A percentile compares a stretch with the other conserved stretches of the same genome.
These are phyloP conservation scores for Podaxis pistillaris DNA, from an alignment of 768 basidiomycete genomes.

Conservation along the genomic window DNA sequence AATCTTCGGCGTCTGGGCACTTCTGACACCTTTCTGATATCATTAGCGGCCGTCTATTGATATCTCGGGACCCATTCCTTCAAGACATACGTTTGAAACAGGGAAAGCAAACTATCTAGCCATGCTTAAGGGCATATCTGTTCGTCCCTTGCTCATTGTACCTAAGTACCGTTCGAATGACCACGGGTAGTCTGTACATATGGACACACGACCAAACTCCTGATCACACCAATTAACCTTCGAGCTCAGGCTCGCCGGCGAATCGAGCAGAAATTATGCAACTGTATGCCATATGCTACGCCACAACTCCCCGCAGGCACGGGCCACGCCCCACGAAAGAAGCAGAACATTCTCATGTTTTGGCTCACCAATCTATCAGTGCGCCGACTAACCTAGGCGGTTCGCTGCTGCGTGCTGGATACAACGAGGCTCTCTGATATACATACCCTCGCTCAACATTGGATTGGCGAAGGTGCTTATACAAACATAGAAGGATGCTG, in stretches of 20 bases:
- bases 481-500: neutral
- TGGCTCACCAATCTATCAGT: slow-evolving; percentile 2
- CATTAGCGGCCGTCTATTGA: neutral
- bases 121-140: neutral
- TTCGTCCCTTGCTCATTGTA: neutral
- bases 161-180: neutral
- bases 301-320: neutral
- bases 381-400: neutral
- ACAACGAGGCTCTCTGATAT: slow-evolving; percentile 11
- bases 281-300: neutral
- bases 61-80: neutral
- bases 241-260: neutral
- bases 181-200: neutral
- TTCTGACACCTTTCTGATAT: neutral
- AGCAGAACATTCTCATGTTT: slow-evolving; percentile 9
- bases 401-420: slow-evolving; percentile 8
- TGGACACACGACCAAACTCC: neutral
- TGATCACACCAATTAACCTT: neutral
- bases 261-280: neutral
- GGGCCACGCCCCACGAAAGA: slow-evolving; percentile 1
- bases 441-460: neutral
- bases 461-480: neutral
- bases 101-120: neutral
- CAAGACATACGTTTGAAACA: slow-evolving; percentile 1
- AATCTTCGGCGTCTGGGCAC: neutral